Evolutionary conservation across 2,329 filamentous ascomycete species (phyloP).

Genomic region (Cercospora sp.): DNA sequence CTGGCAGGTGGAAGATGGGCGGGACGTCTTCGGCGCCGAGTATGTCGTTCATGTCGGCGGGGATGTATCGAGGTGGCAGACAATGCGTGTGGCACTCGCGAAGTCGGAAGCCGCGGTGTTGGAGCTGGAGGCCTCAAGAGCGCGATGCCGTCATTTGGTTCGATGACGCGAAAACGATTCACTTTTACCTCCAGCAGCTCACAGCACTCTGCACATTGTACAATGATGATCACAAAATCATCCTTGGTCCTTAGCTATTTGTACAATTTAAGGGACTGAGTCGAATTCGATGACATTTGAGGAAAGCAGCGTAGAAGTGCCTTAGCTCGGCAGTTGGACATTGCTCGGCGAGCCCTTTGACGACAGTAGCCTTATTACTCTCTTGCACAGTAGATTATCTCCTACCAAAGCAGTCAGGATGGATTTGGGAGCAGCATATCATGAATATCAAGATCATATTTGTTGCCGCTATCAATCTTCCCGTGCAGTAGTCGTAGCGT

Average conservation of each 20-base stretch:
- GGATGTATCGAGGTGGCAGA: not conserved
- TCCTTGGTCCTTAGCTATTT: not conserved
- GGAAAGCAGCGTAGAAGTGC: not conserved
- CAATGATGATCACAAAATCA: not conserved
- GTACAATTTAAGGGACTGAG: not conserved
- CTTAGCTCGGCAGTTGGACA: not conserved
- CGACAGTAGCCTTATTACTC: not conserved
- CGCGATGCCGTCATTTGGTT: not conserved
- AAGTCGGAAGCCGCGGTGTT: not conserved
- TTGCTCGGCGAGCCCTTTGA: not conserved
- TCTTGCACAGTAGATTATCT: not conserved
- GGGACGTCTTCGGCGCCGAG: constrained; percentile 12
- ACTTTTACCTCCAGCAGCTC: not conserved
- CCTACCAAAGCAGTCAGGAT: not conserved
- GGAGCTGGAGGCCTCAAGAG: not conserved
- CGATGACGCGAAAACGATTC: not conserved
- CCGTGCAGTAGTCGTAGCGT: not conserved
- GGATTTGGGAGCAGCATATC: too few species aligned
- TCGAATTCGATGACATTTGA: not conserved
- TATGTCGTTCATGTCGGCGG: not conserved
- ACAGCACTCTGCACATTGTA: not conserved
- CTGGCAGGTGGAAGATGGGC: constrained; percentile 57
- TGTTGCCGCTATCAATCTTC: not conserved
- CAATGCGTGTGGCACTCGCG: not conserved
- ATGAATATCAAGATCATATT: not conserved